A percentile compares a stretch with the other conserved stretches of the same genome.
Evolutionary conservation across 148 eudicot genomes (phyloP).

Genomic region (Diospyros lotus): DNA sequence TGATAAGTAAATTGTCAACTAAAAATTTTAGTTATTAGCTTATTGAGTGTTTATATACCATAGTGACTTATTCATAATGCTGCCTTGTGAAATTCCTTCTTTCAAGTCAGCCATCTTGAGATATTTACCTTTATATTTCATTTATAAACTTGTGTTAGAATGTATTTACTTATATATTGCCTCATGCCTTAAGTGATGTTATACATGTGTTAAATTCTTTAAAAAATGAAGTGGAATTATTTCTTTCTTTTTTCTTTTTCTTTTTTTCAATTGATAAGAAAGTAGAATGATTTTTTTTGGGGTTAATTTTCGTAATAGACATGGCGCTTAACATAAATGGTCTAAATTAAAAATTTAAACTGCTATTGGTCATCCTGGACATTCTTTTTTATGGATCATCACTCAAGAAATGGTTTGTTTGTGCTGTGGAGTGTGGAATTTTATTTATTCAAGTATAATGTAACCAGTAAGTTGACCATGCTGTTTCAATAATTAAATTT

Average conservation of each 20-base stretch:
- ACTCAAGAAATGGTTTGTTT: neutral
- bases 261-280: no score
- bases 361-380: neutral
- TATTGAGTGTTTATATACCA: no score
- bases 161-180: no score
- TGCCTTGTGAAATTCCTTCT: neutral
- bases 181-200: neutral
- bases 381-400: neutral
- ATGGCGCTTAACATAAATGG: neutral
- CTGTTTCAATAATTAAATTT: slow-evolving; percentile 5
- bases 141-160: neutral
- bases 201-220: neutral
- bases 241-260: neutral
- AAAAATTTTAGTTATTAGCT: no score
- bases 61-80: neutral
- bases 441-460: neutral
- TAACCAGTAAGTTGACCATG: neutral
- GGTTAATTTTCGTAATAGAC: neutral
- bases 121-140: neutral
- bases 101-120: neutral
- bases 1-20: no score
- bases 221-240: neutral
- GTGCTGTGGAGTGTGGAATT: neutral
- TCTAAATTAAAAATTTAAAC: neutral
- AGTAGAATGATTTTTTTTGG: no score